Base-by-base conservation (phyloP, 148 eudicot genomes). In the Suaeda aralocaspica region DNA sequence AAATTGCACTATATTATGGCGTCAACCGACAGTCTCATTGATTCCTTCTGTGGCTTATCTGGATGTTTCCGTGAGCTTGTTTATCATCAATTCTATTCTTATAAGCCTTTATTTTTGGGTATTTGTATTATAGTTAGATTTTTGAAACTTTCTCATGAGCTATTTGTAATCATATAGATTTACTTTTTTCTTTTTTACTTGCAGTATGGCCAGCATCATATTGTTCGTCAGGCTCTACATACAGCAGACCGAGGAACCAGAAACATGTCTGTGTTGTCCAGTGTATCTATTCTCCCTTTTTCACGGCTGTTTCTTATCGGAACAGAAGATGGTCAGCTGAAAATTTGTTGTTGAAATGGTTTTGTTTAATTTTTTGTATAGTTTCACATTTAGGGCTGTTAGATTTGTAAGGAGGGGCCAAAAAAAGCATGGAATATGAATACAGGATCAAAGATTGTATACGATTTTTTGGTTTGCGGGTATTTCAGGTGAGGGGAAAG, bases 251-350 rank as follows among this genome's bases (percentile, higher is more conserved):
- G 85, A 68, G 97, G 93, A 78, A 69, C 78, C 49, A 85, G 81
- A 84, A 95, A 95, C 82, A 80, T 83, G 88, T 89, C 99, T 12
- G 81, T 80, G 51, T 64, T 91, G 36, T 89, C 97, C 36, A 87
- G 93, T 72, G 86, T 95, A 52, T 72, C 83, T 62, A 86, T 95
- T 72, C 84, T 89, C 68, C 97, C 99, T 0, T 89, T 80, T 60
- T 95, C 99, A 3, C 83, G 99, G 34, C 77, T 95, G 69, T 89
- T 95, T 80, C 86, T 91, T 9, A 84, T 91, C 31, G 99, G 99
- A 71, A 91, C 97, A 12, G 99, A 95, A 76, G 99, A 95, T 57
- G 97, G 99, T 69, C 80, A 88, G 80, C 82, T 95, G 75, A 91
- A 86, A 79, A 82, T 94, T 60, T 95, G 99, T 74, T 89, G 82